A percentile compares a stretch with the other conserved stretches of the same genome.
Evolutionary conservation across 164 flowering plant genomes (phyloP).

Genomic region (Vitis rotundifolia): DNA sequence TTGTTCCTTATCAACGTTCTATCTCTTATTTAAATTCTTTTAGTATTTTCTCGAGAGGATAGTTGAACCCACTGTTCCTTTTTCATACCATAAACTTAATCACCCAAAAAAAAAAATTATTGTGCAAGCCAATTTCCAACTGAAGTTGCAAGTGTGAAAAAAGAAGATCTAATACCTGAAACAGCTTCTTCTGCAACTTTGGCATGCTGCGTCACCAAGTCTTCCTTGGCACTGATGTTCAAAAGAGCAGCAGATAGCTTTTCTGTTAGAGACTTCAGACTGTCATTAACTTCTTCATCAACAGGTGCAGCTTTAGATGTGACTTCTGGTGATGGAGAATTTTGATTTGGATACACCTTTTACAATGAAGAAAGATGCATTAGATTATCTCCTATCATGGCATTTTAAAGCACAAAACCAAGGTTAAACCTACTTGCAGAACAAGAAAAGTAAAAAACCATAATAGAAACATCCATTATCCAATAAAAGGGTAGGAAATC

Average conservation of each 20-base stretch:
- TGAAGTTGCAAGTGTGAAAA: not conserved
- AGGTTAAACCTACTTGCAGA: too few relatives aligned
- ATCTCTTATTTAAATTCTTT: too few relatives aligned
- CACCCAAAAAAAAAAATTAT: too few relatives aligned
- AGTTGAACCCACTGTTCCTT: constrained; percentile 3
- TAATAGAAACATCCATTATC: too few relatives aligned
- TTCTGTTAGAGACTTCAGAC: constrained; percentile 45
- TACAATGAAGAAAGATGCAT: not conserved
- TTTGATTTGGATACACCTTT: constrained; percentile 50
- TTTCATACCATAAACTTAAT: not conserved
- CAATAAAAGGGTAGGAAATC: too few relatives aligned
- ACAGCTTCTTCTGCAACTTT: constrained; percentile 47
- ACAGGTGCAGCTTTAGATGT: constrained; percentile 46
- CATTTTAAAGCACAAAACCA: too few relatives aligned
- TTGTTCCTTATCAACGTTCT: too few relatives aligned
- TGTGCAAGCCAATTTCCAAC: not conserved
- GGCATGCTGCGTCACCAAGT: constrained; percentile 39
- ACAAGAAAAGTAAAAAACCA: too few relatives aligned
- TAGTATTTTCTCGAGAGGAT: too few relatives aligned
- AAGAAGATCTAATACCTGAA: constrained; percentile 20
- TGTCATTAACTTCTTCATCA: constrained; percentile 45
- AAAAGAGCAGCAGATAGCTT: constrained; percentile 72
- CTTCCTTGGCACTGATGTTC: constrained; percentile 54
- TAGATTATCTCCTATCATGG: not conserved
- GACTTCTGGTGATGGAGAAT: constrained; percentile 78